Evolutionary conservation across 2,329 filamentous ascomycete genomes (phyloP), one percentile per base, ranked within the genome.

Genomic region (Cercospora canescens): DNA sequence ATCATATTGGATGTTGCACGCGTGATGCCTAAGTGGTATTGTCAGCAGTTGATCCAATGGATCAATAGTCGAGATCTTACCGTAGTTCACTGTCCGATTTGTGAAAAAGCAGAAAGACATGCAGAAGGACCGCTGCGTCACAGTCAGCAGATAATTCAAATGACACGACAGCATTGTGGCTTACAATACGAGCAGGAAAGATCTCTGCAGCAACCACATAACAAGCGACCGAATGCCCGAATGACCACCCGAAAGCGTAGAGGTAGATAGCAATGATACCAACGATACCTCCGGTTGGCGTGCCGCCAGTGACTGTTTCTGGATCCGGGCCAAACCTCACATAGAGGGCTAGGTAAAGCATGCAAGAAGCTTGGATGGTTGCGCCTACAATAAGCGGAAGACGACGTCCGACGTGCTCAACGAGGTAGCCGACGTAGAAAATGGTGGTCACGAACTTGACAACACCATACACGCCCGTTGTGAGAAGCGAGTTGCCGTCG

Each of bases 21-120:
- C 6, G 67, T 70, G 62, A 69, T 67, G 3, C 50, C 50, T 54
- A 24, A 3, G 8, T 28, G n/a, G 2, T n/a, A 21, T 21, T 28
- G 8, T 28, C 28, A 54, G 28, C 5, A 32, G 48, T n/a, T n/a
- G n/a, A n/a, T n/a, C n/a, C n/a, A n/a, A n/a, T n/a, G n/a, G n/a
- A n/a, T n/a, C n/a, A n/a, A n/a, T n/a, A n/a, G n/a, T n/a, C n/a
- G 21, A 6, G 21, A 16, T 28, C 26, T 30, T 32, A 21, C 67
- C 68, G 34, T 70, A 70, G 60, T 70, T 64, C 28, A 71, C 69
- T 30, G 69, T 71, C 69, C 69, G 69, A 57, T 70, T 70, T 28
- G 63, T 58, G 60, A 70, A 70, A 60, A 70, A 70, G 45, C 69
- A 71, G 62, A 70, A 69, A 9, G 64, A 59, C 68, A 70, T 70